phyloP scores from a whole-genome alignment of 805 yeast species.

The Pichia eremophila region DNA sequence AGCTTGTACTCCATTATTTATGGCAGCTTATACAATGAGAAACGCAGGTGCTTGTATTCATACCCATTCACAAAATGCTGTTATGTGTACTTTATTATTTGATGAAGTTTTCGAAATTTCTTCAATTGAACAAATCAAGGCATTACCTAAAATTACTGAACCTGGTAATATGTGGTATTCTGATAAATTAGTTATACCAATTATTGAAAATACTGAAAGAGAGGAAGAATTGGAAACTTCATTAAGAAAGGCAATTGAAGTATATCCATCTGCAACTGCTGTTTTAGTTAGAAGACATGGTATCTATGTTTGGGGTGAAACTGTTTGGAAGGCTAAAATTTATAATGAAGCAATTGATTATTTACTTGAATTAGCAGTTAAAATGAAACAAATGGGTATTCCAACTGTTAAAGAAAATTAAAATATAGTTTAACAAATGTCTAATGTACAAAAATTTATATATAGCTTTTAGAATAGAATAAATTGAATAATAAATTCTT shows the following conservation, averaged over 20 bases:
- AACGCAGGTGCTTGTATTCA: conserved; percentile 90
- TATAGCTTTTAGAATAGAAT: background rate
- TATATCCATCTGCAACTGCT: conserved; percentile 74
- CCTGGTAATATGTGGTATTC: conserved; percentile 63
- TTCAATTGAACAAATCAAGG: conserved; percentile 87
- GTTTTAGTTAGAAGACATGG: conserved; percentile 91
- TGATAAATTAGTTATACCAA: conserved; percentile 77
- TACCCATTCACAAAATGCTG: conserved; percentile 88
- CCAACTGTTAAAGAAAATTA: conserved; percentile 30
- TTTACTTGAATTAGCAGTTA: conserved; percentile 72
- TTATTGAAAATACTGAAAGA: conserved; percentile 81
- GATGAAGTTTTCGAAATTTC: conserved; percentile 65
- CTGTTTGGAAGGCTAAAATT: conserved; percentile 85
- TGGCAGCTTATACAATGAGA: conserved; percentile 56
- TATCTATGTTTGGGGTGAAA: conserved; percentile 93
- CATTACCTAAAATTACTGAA: conserved; percentile 61
- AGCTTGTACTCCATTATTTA: conserved; percentile 85
- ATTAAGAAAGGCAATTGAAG: conserved; percentile 51
- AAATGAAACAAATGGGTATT: conserved; percentile 66
- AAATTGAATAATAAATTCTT: too few relatives aligned
- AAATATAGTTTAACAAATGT: background rate
- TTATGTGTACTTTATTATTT: conserved; percentile 63
- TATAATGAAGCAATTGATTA: conserved; percentile 92
- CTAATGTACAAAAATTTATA: background rate
- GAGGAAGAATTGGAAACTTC: conserved; percentile 75